Percentiles rank a stretch among this genome's conserved stretches.
These are phyloP conservation scores for Arabis alpina DNA, from an alignment of 345 rosid genomes.

Conservation along the genomic window DNA sequence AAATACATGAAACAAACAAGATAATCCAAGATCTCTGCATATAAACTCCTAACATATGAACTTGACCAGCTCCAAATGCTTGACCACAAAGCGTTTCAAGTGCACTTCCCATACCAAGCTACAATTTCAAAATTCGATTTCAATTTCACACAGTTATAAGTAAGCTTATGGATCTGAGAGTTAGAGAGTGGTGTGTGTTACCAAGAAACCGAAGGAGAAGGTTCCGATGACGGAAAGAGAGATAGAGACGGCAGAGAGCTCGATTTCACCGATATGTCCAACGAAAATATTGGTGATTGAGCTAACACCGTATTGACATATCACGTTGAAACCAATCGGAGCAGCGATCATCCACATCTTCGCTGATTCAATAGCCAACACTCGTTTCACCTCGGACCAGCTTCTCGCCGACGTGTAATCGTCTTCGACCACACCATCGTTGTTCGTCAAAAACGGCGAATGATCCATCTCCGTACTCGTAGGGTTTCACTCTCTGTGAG, in stretches of 20 bases:
- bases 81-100: constrained; percentile 90
- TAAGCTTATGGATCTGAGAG: too few species aligned
- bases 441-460: constrained; percentile 48
- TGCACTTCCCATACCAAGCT: constrained; percentile 98
- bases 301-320: constrained; percentile 61
- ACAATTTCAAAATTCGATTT: neutral
- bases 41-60: constrained; percentile 72
- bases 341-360: constrained; percentile 70
- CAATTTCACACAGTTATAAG: too few species aligned
- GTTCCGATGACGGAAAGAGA: constrained; percentile 71
- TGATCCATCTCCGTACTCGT: constrained; percentile 50
- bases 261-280: constrained; percentile 68
- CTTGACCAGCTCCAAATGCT: constrained; percentile 88
- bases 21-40: constrained; percentile 88
- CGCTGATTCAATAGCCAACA: constrained; percentile 54
- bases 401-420: constrained; percentile 56
- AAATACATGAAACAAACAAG: constrained; percentile 46
- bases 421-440: constrained; percentile 23
- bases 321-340: constrained; percentile 55
- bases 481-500: neutral
- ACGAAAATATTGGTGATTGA: constrained; percentile 63
- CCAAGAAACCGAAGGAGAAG: constrained; percentile 83
- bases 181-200: constrained; percentile 8
- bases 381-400: constrained; percentile 47
- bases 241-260: constrained; percentile 73